A percentile compares a stretch with the other conserved stretches of the same genome.
Evolutionary conservation across 805 yeast genomes (phyloP).

Genomic region (Zygotorulaspora danielsina): DNA sequence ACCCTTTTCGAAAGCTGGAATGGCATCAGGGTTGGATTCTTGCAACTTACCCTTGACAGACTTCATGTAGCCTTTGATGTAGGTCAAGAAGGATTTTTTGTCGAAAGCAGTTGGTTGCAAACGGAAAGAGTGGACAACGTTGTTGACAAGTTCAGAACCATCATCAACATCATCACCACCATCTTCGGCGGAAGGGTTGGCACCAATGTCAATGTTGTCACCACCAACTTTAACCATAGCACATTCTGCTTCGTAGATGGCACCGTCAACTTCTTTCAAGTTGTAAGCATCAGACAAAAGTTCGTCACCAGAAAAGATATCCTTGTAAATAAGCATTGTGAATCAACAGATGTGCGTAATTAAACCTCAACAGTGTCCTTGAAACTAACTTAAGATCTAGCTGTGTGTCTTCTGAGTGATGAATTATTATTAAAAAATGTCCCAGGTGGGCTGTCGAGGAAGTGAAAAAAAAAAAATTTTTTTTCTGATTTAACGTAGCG

Average conservation of each 20-base stretch:
- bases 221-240: slow-evolving; percentile 83
- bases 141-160: slow-evolving; percentile 88
- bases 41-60: slow-evolving; percentile 83
- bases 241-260: slow-evolving; percentile 95
- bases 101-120: slow-evolving; percentile 93
- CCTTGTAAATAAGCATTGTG: slow-evolving; percentile 48
- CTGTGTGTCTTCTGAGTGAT: too few relatives aligned
- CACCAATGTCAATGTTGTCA: slow-evolving; percentile 97
- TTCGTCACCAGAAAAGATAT: slow-evolving; percentile 92
- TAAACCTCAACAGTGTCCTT: neutral
- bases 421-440: neutral
- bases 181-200: slow-evolving; percentile 98
- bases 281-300: slow-evolving; percentile 96
- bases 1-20: slow-evolving; percentile 93
- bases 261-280: slow-evolving; percentile 78
- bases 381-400: neutral
- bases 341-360: neutral
- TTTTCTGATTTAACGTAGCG: neutral
- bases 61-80: slow-evolving; percentile 99
- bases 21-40: slow-evolving; percentile 83
- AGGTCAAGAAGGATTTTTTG: slow-evolving; percentile 94
- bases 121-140: slow-evolving; percentile 98
- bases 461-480: neutral
- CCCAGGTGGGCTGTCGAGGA: neutral
- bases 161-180: slow-evolving; percentile 81